Percentiles rank a stretch among this genome's conserved stretches.
These are phyloP conservation scores for Colletotrichum lindemuthianum DNA, from an alignment of 2,329 filamentous ascomycete species.

Conservation along the genomic window DNA sequence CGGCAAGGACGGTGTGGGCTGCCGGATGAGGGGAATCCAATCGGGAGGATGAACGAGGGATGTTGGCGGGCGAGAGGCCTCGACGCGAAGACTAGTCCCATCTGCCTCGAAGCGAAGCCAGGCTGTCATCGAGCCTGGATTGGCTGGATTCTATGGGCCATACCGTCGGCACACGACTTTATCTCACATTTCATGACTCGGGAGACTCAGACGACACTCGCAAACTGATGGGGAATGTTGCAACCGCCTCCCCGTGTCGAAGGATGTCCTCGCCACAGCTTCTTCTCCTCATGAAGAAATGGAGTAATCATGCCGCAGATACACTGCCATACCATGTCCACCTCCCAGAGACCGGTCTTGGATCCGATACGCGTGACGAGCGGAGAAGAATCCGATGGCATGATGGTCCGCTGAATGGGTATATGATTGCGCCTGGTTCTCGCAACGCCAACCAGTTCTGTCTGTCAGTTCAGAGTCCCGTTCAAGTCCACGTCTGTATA, in stretches of 20 bases:
- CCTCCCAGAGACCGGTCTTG: not conserved
- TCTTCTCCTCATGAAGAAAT: not conserved
- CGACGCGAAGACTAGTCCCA: slow-evolving; percentile 2
- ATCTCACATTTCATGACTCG: slow-evolving; percentile 1
- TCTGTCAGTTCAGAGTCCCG: not conserved
- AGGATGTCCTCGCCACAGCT: not conserved
- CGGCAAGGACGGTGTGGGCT: slow-evolving; percentile 5
- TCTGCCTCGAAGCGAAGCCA: slow-evolving; percentile 14
- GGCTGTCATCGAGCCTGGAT: not conserved
- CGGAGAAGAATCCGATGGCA: not conserved
- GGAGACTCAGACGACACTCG: not conserved
- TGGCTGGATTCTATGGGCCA: not conserved
- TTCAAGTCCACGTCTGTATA: no score
- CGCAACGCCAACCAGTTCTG: not conserved
- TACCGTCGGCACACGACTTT: not conserved
- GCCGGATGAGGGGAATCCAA: slow-evolving; percentile 16
- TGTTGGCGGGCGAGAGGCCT: not conserved
- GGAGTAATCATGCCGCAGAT: not conserved
- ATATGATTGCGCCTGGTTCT: slow-evolving; percentile 9
- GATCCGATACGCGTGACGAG: not conserved
- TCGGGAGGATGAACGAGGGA: not conserved
- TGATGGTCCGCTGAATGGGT: not conserved
- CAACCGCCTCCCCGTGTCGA: slow-evolving; percentile 1
- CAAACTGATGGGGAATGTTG: not conserved
- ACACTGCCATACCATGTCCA: no score